These are phyloP conservation scores for Capniomyces stellatus DNA, from an alignment of 371 early-diverging fungal genomes.

Conservation along the genomic window DNA sequence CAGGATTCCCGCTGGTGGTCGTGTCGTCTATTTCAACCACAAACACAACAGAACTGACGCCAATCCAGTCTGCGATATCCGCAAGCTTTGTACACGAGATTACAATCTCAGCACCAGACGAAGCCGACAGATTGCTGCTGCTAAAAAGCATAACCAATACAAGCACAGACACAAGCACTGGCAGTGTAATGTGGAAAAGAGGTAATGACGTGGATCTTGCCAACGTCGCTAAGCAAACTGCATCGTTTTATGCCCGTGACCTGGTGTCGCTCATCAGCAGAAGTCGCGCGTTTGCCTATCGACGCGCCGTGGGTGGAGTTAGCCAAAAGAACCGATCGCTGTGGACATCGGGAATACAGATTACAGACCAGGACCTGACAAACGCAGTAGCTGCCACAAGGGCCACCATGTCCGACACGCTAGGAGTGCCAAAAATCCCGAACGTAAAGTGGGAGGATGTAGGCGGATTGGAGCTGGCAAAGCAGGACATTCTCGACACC, in stretches of 20 bases:
- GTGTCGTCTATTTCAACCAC: slow-evolving; percentile 39
- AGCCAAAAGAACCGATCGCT: slow-evolving; percentile 18
- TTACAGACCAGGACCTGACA: slow-evolving; percentile 62
- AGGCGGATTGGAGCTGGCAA: slow-evolving; percentile 95
- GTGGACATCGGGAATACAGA: slow-evolving; percentile 38
- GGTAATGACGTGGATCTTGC: slow-evolving; percentile 35
- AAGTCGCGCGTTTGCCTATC: slow-evolving; percentile 47
- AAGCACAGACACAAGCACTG: slow-evolving; percentile 11
- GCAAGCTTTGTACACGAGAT: slow-evolving; percentile 55
- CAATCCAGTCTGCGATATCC: slow-evolving; percentile 32
- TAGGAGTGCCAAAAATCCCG: slow-evolving; percentile 95
- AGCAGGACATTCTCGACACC: slow-evolving; percentile 92
- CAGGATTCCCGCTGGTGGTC: slow-evolving; percentile 53
- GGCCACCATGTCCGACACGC: slow-evolving; percentile 67
- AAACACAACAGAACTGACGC: slow-evolving; percentile 33
- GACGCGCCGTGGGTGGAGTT: slow-evolving; percentile 10
- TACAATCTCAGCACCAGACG: slow-evolving; percentile 45
- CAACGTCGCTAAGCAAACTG: slow-evolving; percentile 71
- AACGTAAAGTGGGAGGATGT: slow-evolving; percentile 97
- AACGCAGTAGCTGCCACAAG: slow-evolving; percentile 61
- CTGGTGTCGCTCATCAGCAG: slow-evolving; percentile 52
- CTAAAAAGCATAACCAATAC: slow-evolving; percentile 30
- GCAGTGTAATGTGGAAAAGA: slow-evolving; percentile 34
- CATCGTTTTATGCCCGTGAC: slow-evolving; percentile 76
- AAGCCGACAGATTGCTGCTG: slow-evolving; percentile 40